Evolutionary conservation across 179 eudicot species (phyloP), one percentile per base, ranked within the genome.

Genomic region (Silene noctiflora): DNA sequence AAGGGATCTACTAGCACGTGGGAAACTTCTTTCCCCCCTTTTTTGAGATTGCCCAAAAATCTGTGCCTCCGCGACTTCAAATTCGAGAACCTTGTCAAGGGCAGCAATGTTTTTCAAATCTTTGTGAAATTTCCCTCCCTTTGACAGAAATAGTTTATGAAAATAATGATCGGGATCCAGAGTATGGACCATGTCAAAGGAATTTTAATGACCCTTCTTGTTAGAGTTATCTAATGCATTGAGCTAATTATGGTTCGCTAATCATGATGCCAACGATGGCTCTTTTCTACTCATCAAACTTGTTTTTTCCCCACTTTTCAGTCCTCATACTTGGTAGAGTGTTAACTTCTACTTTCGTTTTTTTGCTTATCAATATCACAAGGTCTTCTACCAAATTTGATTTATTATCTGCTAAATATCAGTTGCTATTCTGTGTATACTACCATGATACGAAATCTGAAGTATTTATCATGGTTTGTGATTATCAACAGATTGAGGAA

Each of bases 401-500:
- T 46, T 46, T 46, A 46, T 6, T 46, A 6, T 46, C 51, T 46
- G 13, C 51, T 46, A 8, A 33, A 8, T 48, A 48, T 48, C 17
- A 48, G 69, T 65, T 65, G 16, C 16, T 29, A 21, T 35, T 67
- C 22, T 67, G 19, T 51, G 17, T 73, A 16, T n/a, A 62, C 44
- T n/a, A 16, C 65, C 70, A 31, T 13, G 44, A 14, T 48, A 33
- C 22, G 13, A 39, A 2, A 11, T 62, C 64, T 64, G 69, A 44
- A 14, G 11, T 25, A 33, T 14, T 17, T 71, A 3, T 44, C 14
- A 31, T 27, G 53, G 35, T 24, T 27, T 9, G 25, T 59, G 21
- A 6, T 51, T 66, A 33, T 20, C 73, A 11, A 74, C 88, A 91
- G 98, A 63, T 86, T 77, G 91, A 91, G 84, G 98, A 94, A 85